Base-by-base conservation (phyloP, 345 rosid species). In the Populus ilicifolia region DNA sequence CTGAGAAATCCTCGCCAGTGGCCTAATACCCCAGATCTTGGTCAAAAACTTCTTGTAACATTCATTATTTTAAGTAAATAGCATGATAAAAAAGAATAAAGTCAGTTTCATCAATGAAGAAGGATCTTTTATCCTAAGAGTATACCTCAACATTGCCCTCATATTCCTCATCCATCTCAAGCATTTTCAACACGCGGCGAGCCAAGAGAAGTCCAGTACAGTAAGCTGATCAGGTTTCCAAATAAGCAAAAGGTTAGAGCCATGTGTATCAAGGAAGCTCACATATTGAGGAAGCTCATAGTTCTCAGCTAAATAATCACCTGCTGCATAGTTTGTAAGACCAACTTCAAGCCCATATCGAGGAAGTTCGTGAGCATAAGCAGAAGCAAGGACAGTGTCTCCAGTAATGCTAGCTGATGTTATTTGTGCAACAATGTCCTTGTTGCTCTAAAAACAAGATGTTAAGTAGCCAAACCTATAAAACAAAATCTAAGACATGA, bases 131-230 rank as follows among this genome's bases (percentile, higher is more conserved):
- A 59, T 59, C 27, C 29, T 1, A 6, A 59, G 29, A 59, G 61
- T 69, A 8, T 86, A 92, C 97, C 97, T 92, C 97, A n/a, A 87
- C 80, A 71, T 90, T 90, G 46, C 97, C 97, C 62, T 89, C 85
- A 23, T 92, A 92, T 70, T 92, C 94, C 0, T 78, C 86, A 74
- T 92, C 97, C 91, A 92, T 89, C 52, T 92, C 94, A 72, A 92
- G 86, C 84, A 21, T 83, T 75, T 92, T 90, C 78, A 92, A 78
- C 3, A 88, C 89, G 23, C 97, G 90, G 8, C 93, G 90, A 20
- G 97, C 92, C 91, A 89, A 80, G 12, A 92, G 91, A 67, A 90
- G 94, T 8, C 94, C 94, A 65, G 91, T 88, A 70, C 94, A 89
- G 80, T 92, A 92, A 39, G 94, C 94, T 92, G 76, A 23, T 29